These are phyloP conservation scores for Chamaenerion angustifolium DNA, from an alignment of 345 rosid species.

Conservation along the genomic window DNA sequence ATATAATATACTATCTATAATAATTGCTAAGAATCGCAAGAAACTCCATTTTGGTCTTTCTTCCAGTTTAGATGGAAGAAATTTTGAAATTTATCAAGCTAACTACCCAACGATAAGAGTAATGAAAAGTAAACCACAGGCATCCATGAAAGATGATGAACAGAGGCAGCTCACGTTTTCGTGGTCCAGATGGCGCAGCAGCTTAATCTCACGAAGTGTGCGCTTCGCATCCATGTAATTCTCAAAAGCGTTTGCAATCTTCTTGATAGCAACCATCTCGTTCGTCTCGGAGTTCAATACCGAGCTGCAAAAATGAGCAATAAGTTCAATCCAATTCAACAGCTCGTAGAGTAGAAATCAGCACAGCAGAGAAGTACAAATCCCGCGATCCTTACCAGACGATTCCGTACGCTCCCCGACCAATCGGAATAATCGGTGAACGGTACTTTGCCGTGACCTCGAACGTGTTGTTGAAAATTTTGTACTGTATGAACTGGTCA, in stretches of 20 bases:
- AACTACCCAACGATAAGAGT: not conserved
- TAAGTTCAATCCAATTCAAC: not conserved
- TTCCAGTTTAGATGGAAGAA: not conserved
- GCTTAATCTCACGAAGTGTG: constrained; percentile 94
- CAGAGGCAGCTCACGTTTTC: constrained; percentile 50
- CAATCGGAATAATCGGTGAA: constrained; percentile 87
- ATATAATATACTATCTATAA: too few species aligned
- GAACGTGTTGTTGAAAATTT: constrained; percentile 69
- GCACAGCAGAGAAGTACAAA: not conserved
- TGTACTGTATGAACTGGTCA: constrained; percentile 52
- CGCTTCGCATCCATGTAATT: constrained; percentile 97
- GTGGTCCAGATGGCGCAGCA: constrained; percentile 90
- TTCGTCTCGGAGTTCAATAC: constrained; percentile 82
- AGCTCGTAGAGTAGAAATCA: not conserved
- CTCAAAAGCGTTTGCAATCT: constrained; percentile 90
- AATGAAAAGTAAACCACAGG: not conserved
- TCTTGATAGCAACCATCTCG: constrained; percentile 92
- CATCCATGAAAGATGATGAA: too few species aligned
- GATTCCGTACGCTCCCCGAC: constrained; percentile 96
- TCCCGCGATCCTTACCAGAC: constrained; percentile 53
- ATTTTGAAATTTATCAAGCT: not conserved
- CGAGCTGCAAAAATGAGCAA: constrained; percentile 33
- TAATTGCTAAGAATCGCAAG: too few species aligned
- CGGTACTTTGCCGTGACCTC: constrained; percentile 81
- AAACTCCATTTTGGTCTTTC: too few species aligned